Evolutionary conservation across 1,284 basidiomycete genomes (phyloP).

Genomic region (Meripilus lineatus): DNA sequence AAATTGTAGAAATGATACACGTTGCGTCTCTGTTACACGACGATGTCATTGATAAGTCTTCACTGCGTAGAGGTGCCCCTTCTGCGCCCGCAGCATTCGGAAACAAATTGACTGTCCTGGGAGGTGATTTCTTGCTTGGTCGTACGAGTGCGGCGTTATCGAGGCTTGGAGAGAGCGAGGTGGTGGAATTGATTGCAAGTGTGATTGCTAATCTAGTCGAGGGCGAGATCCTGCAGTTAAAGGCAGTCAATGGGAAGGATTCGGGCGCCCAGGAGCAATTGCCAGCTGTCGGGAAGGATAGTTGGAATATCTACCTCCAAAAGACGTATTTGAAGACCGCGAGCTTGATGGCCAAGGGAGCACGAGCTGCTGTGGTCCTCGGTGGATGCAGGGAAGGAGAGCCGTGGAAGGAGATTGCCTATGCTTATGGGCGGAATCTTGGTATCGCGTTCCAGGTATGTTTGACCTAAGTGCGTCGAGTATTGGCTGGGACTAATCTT

Average conservation of each 20-base stretch:
- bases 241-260: constrained; percentile 38
- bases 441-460: constrained; percentile 94
- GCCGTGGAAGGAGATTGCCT: constrained; percentile 89
- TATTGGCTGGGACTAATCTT: background rate
- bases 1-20: constrained; percentile 99
- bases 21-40: constrained; percentile 95
- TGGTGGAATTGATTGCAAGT: constrained; percentile 89
- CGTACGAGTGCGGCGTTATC: constrained; percentile 87
- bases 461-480: constrained; percentile 9
- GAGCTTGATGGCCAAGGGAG: constrained; percentile 92
- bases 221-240: constrained; percentile 92
- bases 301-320: constrained; percentile 86
- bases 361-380: constrained; percentile 83
- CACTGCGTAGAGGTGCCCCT: constrained; percentile 76
- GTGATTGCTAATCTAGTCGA: constrained; percentile 96
- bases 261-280: constrained; percentile 20
- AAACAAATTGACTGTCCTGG: constrained; percentile 94
- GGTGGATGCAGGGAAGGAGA: constrained; percentile 84
- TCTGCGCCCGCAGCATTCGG: constrained; percentile 88
- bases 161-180: constrained; percentile 82
- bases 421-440: constrained; percentile 85
- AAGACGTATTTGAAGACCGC: constrained; percentile 98
- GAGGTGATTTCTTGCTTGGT: constrained; percentile 94
- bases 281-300: constrained; percentile 35
- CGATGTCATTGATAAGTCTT: constrained; percentile 88